These are phyloP conservation scores for Neurospora sp. DNA, from an alignment of 2,329 filamentous ascomycete genomes.

Conservation along the genomic window DNA sequence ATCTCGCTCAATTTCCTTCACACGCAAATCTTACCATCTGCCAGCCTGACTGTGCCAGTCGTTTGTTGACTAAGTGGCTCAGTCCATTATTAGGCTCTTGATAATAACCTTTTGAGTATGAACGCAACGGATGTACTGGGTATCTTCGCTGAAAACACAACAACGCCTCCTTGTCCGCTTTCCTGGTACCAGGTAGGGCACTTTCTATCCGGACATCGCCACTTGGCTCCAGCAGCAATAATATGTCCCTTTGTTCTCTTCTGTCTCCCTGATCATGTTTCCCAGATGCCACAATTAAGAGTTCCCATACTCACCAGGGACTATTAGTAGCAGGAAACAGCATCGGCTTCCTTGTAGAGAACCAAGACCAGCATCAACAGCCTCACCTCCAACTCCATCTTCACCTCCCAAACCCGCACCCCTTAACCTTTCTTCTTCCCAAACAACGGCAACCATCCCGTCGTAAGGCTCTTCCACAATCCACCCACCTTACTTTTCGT, in stretches of 20 bases:
- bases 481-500: constrained; percentile 6
- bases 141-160: background rate
- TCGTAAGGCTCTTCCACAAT: constrained; percentile 12
- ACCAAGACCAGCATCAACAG: background rate
- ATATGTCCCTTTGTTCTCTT: background rate
- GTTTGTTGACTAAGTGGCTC: background rate
- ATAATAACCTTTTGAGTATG: background rate
- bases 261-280: background rate
- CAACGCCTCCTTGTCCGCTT: background rate
- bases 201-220: background rate
- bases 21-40: background rate
- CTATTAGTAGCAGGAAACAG: background rate
- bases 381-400: background rate
- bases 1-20: background rate
- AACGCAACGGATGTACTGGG: background rate
- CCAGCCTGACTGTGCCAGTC: no score
- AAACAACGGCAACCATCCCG: constrained; percentile 4
- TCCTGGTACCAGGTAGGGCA: background rate
- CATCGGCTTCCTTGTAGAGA: background rate
- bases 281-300: background rate
- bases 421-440: background rate
- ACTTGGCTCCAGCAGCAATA: background rate
- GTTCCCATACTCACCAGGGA: background rate
- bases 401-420: no score
- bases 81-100: background rate